Conservation (phyloP, 306 rosid genomes). For the Nissolia schottii region DNA sequence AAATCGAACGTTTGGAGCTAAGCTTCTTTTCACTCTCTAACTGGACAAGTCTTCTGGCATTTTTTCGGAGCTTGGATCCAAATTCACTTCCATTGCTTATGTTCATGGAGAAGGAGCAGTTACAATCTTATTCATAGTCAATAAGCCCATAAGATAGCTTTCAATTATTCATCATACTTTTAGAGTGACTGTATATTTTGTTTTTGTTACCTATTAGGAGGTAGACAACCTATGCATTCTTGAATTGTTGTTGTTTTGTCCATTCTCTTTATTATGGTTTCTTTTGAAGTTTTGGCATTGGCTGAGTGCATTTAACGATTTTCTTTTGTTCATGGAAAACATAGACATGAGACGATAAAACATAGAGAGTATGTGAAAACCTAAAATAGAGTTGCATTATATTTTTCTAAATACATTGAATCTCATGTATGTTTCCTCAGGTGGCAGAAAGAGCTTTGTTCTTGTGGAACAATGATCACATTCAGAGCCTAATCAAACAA, state of each 20-base stretch:
- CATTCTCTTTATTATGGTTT: too few relatives aligned
- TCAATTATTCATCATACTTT: too few relatives aligned
- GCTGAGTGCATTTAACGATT: neutral
- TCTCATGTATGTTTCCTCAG: neutral
- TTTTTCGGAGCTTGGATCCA: neutral
- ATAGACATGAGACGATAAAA: too few relatives aligned
- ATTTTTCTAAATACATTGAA: neutral
- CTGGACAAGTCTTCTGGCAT: neutral
- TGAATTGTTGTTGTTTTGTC: too few relatives aligned
- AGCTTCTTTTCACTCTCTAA: neutral
- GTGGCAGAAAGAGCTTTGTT: slow-evolving; percentile 68
- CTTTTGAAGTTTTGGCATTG: neutral
- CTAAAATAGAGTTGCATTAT: neutral
- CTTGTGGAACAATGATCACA: slow-evolving; percentile 65
- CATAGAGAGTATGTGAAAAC: too few relatives aligned
- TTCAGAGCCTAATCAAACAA: slow-evolving; percentile 55
- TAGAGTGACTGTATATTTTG: too few relatives aligned
- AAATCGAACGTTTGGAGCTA: neutral
- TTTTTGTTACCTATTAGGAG: too few relatives aligned
- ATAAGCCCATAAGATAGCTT: too few relatives aligned
- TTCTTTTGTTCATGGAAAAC: neutral
- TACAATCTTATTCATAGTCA: too few relatives aligned
- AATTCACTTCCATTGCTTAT: neutral
- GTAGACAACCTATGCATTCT: too few relatives aligned
- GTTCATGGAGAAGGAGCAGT: neutral